A percentile compares a stretch with the other conserved stretches of the same genome.
These are phyloP conservation scores for Withania somnifera DNA, from an alignment of 305 asterid genomes.

Conservation along the genomic window DNA sequence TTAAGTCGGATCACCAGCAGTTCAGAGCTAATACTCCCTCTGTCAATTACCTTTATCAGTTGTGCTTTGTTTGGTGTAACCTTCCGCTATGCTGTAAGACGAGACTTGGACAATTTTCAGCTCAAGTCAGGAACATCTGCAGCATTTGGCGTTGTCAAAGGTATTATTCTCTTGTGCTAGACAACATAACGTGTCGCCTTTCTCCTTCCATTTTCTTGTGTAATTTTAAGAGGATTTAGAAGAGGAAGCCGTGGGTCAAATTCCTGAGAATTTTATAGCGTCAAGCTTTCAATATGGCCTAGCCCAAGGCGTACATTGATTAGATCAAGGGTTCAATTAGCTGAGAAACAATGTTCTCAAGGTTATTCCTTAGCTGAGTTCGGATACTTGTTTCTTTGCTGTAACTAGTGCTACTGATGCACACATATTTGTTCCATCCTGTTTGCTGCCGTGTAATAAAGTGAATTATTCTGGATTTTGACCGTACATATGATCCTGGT, in stretches of 20 bases:
- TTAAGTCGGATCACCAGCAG: slow-evolving; percentile 36
- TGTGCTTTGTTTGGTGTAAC: slow-evolving; percentile 89
- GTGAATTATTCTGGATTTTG: background rate
- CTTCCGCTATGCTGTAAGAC: slow-evolving; percentile 69
- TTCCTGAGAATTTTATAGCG: background rate
- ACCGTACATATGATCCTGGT: background rate
- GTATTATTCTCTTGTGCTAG: slow-evolving; percentile 19
- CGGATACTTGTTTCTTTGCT: background rate
- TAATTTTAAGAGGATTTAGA: background rate
- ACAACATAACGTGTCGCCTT: background rate
- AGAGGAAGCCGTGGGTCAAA: background rate
- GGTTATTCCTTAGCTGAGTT: background rate
- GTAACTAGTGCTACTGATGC: background rate
- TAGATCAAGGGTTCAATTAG: background rate
- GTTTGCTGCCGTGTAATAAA: background rate
- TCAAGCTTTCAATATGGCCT: background rate
- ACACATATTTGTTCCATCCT: background rate
- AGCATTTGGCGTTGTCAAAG: slow-evolving; percentile 81
- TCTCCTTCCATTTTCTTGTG: background rate
- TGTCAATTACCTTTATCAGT: slow-evolving; percentile 51
- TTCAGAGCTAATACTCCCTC: slow-evolving; percentile 49
- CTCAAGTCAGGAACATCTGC: slow-evolving; percentile 81
- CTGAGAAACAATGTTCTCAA: background rate
- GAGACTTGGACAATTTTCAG: slow-evolving; percentile 74
- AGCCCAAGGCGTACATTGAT: background rate